phyloP scores from a whole-genome alignment of 2,329 filamentous ascomycete genomes.

The Ramularia collo-cygni region DNA sequence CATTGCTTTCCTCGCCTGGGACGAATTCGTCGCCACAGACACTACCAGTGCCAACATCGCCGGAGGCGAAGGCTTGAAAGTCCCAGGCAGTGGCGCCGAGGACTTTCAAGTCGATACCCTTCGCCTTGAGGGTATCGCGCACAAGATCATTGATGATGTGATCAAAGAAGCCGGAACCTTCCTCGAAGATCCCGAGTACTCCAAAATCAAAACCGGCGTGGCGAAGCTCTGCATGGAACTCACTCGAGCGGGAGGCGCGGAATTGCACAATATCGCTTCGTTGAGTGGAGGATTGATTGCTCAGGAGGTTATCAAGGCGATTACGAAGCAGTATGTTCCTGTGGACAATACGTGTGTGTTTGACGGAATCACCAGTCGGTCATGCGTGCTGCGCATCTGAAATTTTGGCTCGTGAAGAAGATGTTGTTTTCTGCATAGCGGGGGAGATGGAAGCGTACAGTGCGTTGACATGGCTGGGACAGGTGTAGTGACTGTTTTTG shows the following conservation, averaged over 20 bases:
- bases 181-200: constrained; percentile 38
- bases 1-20: constrained; percentile 47
- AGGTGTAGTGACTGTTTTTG: too few species aligned
- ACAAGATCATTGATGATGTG: constrained; percentile 36
- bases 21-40: constrained; percentile 39
- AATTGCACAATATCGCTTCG: constrained; percentile 88
- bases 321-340: constrained; percentile 62
- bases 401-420: too few species aligned
- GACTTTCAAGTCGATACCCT: constrained; percentile 32
- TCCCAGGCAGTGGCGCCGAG: constrained; percentile 30
- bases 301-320: constrained; percentile 91
- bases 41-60: constrained; percentile 24
- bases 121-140: constrained; percentile 38
- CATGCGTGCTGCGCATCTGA: constrained; percentile 25
- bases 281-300: constrained; percentile 85
- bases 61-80: constrained; percentile 28
- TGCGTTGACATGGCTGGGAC: too few species aligned
- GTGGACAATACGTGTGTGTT: constrained; percentile 59
- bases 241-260: constrained; percentile 70
- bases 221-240: constrained; percentile 38
- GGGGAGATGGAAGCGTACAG: too few species aligned
- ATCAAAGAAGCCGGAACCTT: constrained; percentile 36
- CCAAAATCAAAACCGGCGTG: constrained; percentile 30
- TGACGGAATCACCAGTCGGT: constrained; percentile 54
- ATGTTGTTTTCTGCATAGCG: too few species aligned